Base-by-base conservation (phyloP, 2,329 filamentous ascomycete species). In the Phialophora verrucosa region DNA sequence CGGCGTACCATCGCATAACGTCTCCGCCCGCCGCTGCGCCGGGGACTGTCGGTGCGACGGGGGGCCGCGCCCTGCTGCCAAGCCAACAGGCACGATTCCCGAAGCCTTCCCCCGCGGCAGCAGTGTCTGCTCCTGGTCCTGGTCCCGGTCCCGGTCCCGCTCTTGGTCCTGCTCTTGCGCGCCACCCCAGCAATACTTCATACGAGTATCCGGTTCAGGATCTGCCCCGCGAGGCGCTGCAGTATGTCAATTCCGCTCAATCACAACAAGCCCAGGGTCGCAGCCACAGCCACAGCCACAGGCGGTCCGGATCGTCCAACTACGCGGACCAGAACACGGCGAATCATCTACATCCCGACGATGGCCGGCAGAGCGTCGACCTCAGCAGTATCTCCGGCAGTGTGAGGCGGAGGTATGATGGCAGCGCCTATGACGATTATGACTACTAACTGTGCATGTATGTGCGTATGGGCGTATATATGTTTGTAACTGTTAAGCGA, bases 391-490 rank as follows among this genome's bases (percentile, higher is more conserved):
- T 71, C 27, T 69, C 71, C 29, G 69, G 70, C 54, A 71, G 71
- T 58, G 71, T 73, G 50, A 72, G 71, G 55, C 73, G 72, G 58
- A 70, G 73, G 25, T 77, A 76, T 60, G 73, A 77, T 66, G 72
- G 74, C 29, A 72, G 69, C 70, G 74, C 59, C 6, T 73, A 72
- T 63, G 70, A 69, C 55, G 69, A 65, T 25, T 70, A 67, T 51
- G 69, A 70, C 5, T 70, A 70, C 20, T 70, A 61, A 61, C 42
- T 42, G 3, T n/a, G 38, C 2, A n/a, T 44, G 38, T 44, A n/a
- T 44, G 2, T 44, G 12, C 17, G 38, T 42, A 0, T 42, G 2
- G 12, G 32, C 25, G 25, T 6, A 31, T n/a, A 17, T n/a, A n/a
- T 44, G 38, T 44, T 1, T 44, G 38, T 44, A 8, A 8, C 7